Evolutionary conservation across 164 flowering plant genomes (phyloP), one percentile per base, ranked within the genome.

Genomic region (Vitis rupestris): DNA sequence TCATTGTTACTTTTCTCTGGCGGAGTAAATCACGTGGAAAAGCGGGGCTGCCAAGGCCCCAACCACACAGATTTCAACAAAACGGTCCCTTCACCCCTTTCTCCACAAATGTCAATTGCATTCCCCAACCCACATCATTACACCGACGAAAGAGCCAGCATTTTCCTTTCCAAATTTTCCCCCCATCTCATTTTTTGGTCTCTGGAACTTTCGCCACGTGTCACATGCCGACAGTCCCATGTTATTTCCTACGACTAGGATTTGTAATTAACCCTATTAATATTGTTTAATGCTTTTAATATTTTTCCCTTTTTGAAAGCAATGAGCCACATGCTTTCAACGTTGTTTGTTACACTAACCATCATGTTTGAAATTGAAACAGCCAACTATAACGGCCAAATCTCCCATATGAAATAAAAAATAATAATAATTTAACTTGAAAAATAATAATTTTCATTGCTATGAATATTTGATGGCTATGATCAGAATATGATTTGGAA

Each of bases 11-110:
- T 30, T 30, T 10, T 37, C 16, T 1, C 59, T 3, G 7, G 48
- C 3, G 59, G 76, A 77, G 80, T n/a, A 73, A 73, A 77, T 77
- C 80, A 69, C 76, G 80, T 73, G 61, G 48, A 66, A 77, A 76
- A 77, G 80, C 66, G 56, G 16, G 47, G 10, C 6, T 16, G 13
- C 49, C 59, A 59, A 51, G 15, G 31, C 9, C 13, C 17, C 55
- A 37, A 68, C 63, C 64, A 27, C 53, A 48, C 50, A 48, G 9
- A 31, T n/a, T 17, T 48, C 17, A 59, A 58, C 8, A 50, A 68
- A 59, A 11, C 64, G 11, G 48, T 49, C 64, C 55, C 9, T 31
- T 37, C 4, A 11, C 44, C 16, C 64, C 59, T 68, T 70, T 37
- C 7, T 50, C n/a, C 10, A 11, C 49, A 50, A 47, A 50, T 60